Conservation (phyloP, 2,329 filamentous ascomycete species). For the Davidsoniella eucalypti region DNA sequence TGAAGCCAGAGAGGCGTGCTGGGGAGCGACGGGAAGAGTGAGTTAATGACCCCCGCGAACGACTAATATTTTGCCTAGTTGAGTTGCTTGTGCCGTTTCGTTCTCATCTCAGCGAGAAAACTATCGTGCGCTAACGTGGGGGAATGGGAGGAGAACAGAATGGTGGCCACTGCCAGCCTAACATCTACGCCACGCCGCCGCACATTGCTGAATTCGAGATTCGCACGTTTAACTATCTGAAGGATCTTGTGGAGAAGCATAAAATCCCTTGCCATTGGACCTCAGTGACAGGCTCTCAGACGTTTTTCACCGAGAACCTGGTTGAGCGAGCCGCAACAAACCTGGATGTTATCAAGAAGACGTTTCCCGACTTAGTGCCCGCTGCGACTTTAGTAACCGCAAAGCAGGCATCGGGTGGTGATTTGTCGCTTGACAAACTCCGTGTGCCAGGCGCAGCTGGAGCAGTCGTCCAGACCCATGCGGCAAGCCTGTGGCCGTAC, state of each 20-base stretch:
- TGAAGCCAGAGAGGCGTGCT: constrained; percentile 66
- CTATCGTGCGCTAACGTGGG: not conserved
- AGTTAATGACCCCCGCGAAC: constrained; percentile 19
- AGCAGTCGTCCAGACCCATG: constrained; percentile 46
- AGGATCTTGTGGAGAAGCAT: constrained; percentile 37
- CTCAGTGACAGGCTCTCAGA: constrained; percentile 44
- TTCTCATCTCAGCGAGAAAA: not conserved
- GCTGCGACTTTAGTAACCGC: constrained; percentile 26
- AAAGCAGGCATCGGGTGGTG: constrained; percentile 17
- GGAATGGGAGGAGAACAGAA: constrained; percentile 28
- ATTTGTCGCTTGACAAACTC: constrained; percentile 29
- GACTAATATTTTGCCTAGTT: not conserved
- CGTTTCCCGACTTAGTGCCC: constrained; percentile 40
- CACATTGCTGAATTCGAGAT: constrained; percentile 57
- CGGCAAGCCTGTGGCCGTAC: constrained; percentile 66
- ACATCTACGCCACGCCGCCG: constrained; percentile 43
- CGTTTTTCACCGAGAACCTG: constrained; percentile 39
- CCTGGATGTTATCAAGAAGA: constrained; percentile 32
- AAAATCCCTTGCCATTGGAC: constrained; percentile 55
- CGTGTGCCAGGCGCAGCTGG: constrained; percentile 41
- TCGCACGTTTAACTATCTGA: constrained; percentile 45
- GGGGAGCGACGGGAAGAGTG: constrained; percentile 68
- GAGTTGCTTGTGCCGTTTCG: not conserved
- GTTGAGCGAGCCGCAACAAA: constrained; percentile 34
- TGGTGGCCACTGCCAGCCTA: constrained; percentile 59